Conservation (phyloP, 2,329 filamentous ascomycete genomes). For the Decorospora gaudefroyi region DNA sequence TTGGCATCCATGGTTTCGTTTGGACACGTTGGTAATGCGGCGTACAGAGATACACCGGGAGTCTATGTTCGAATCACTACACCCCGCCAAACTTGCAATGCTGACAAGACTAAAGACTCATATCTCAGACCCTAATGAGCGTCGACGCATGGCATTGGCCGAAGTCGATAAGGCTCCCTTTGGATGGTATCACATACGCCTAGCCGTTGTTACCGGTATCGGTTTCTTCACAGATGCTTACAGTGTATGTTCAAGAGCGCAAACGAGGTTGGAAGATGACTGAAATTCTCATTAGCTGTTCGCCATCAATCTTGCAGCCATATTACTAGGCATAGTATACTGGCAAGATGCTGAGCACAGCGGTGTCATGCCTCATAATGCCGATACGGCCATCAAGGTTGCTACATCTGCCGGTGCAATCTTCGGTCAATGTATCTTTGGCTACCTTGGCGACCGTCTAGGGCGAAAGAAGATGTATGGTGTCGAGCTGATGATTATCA, state of each 20-base stretch:
- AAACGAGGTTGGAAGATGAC: neutral
- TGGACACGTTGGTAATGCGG: constrained; percentile 37
- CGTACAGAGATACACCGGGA: constrained; percentile 39
- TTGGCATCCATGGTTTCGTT: constrained; percentile 31
- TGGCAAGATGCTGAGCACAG: constrained; percentile 57
- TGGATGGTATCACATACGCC: constrained; percentile 72
- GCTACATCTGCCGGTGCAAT: constrained; percentile 83
- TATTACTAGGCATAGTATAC: constrained; percentile 81
- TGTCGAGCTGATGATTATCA: constrained; percentile 49
- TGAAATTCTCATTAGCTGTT: constrained; percentile 53
- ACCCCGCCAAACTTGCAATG: neutral
- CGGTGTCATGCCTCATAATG: constrained; percentile 62
- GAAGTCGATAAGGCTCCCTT: constrained; percentile 46
- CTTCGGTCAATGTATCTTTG: constrained; percentile 77
- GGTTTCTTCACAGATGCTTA: constrained; percentile 91
- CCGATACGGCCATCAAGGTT: constrained; percentile 84
- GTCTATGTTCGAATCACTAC: constrained; percentile 24
- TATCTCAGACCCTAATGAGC: constrained; percentile 44
- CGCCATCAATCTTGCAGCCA: constrained; percentile 57
- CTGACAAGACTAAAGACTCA: constrained; percentile 30
- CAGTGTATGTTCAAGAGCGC: constrained; percentile 28
- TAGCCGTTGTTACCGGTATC: constrained; percentile 76
- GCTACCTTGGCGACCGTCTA: constrained; percentile 70
- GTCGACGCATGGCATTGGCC: constrained; percentile 44
- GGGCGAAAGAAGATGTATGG: constrained; percentile 86